Base-by-base conservation (phyloP, 2,329 filamentous ascomycete species). In the Hypoxylon sp. region DNA sequence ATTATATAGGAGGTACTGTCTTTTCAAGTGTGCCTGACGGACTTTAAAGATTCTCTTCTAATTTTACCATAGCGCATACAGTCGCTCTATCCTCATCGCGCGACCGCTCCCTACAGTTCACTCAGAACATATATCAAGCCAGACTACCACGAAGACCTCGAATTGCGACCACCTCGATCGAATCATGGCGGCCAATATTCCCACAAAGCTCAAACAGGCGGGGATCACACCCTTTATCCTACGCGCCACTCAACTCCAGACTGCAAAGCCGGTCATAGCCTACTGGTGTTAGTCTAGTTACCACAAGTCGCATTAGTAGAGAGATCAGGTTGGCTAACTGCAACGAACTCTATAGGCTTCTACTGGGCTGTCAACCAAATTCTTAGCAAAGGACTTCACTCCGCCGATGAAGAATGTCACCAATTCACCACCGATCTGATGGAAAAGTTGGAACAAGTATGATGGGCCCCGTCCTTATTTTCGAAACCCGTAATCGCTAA, bases 361-460 rank as follows among this genome's bases (percentile, higher is more conserved):
- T 96, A 94, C 72, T 94, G 90, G 79, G 90, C 94, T 17, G 89
- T 96, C 35, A 91, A 97, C 66, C 90, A 95, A 68, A 95, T 99
- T 61, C 84, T 99, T 9, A 79, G 82, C 42, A 90, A 87, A 68
- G 81, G 85, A 32, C 82, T 97, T 29, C 93, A 97, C 73, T 87
- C 81, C 52, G 75, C 80, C 61, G 89, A 94, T 69, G 81, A 88
- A 59, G 91, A 93, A 67, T 87, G 88, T 64, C 85, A 90, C 64
- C 73, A 80, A 58, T 99, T 91, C 72, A 96, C 93, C 1, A 89
- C 86, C 38, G 79, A 79, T 17, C 76, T 97, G 63, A 94, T 99
- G 86, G 92, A 97, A 73, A 91, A 89, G 74, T 80, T 99, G 61
- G 94, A 99, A 73, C 77, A 84, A 75, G 86, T 88, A 73, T 54